phyloP scores from a whole-genome alignment of 352 stramenopile genomes.

The Phytophthora ramorum region DNA sequence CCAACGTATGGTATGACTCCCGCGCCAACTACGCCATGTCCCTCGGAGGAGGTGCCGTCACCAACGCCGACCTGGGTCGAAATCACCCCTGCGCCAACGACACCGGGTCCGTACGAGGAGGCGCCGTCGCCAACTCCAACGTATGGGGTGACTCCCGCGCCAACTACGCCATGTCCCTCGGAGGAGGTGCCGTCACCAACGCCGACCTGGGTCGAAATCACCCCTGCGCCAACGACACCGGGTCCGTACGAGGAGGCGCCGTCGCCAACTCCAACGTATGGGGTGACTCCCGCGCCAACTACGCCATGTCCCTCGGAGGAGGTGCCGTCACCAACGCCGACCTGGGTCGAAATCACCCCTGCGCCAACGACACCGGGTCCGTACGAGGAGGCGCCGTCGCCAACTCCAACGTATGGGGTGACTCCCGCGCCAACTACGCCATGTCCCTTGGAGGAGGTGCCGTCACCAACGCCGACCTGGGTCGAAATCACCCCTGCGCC shows the following conservation, averaged over 20 bases:
- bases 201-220: constrained; percentile 1
- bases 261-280: background rate
- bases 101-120: background rate
- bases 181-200: constrained; percentile 1
- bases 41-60: constrained; percentile 3
- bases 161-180: constrained; percentile 15
- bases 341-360: constrained; percentile 2
- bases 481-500: constrained; percentile 2
- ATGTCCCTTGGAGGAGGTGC: background rate
- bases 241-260: constrained; percentile 3
- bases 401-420: no score
- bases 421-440: constrained; percentile 15
- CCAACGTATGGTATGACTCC: no score
- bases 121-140: constrained; percentile 1
- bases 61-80: constrained; percentile 6
- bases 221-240: constrained; percentile 10
- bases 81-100: constrained; percentile 11
- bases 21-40: background rate
- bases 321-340: constrained; percentile 4
- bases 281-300: constrained; percentile 10
- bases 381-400: background rate
- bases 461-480: background rate
- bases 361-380: constrained; percentile 12
- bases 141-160: constrained; percentile 1
- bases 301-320: constrained; percentile 11